These are phyloP conservation scores for Fusarium oxysporum DNA, from an alignment of 2,329 filamentous ascomycete species.

Conservation along the genomic window DNA sequence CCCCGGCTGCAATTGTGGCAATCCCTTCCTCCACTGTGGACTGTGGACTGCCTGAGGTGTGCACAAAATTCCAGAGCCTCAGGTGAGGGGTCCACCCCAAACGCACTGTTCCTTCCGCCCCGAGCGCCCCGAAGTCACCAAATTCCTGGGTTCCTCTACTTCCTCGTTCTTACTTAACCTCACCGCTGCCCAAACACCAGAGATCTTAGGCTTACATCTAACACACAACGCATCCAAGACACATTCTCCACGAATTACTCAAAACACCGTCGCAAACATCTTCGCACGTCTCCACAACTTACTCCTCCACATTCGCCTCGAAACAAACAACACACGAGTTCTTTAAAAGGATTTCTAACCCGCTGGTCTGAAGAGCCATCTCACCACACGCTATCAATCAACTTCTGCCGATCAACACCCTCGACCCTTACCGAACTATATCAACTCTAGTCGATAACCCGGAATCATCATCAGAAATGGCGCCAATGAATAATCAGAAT, in stretches of 20 bases:
- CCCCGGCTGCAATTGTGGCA: slow-evolving; percentile 28
- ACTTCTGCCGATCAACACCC: slow-evolving; percentile 24
- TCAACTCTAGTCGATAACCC: slow-evolving; percentile 38
- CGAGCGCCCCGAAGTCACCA: slow-evolving; percentile 31
- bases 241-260: slow-evolving; percentile 17
- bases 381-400: slow-evolving; percentile 12
- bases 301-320: slow-evolving; percentile 1
- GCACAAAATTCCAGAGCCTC: slow-evolving; percentile 39
- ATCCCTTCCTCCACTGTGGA: slow-evolving; percentile 23
- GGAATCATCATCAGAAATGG: slow-evolving; percentile 58
- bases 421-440: slow-evolving; percentile 11
- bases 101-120: slow-evolving; percentile 25
- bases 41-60: slow-evolving; percentile 2
- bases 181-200: slow-evolving; percentile 37
- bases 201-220: slow-evolving; percentile 11
- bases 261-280: slow-evolving; percentile 12
- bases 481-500: slow-evolving; percentile 78
- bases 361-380: slow-evolving; percentile 6
- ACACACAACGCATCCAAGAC: slow-evolving; percentile 9
- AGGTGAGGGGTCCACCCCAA: slow-evolving; percentile 39
- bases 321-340: slow-evolving; percentile 5
- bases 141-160: slow-evolving; percentile 32
- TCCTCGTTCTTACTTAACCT: slow-evolving; percentile 28
- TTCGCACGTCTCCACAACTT: slow-evolving; percentile 4
- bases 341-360: slow-evolving; percentile 11